Evolutionary conservation across 306 rosid genomes (phyloP).

Genomic region (Malus domestica): ASM211411v1 NC_041802.1:26951501-26952000

Average conservation of each 20-base stretch:
- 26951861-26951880: slow-evolving; percentile 62
- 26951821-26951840: slow-evolving; percentile 84
- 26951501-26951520: background rate
- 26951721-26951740: background rate
- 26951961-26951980: background rate
- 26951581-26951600: background rate
- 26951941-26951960: background rate
- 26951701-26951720: background rate
- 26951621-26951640: background rate
- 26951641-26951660: background rate
- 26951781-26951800: slow-evolving; percentile 82
- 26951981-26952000: slow-evolving; percentile 49
- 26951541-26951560: background rate
- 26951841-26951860: slow-evolving; percentile 77
- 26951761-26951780: slow-evolving; percentile 66
- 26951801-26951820: slow-evolving; percentile 68
- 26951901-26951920: slow-evolving; percentile 49
- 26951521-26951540: background rate
- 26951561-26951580: background rate
- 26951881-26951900: slow-evolving; percentile 57
- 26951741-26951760: slow-evolving; percentile 63
- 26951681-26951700: background rate
- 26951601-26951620: background rate
- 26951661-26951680: background rate
- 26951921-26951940: background rate